Conservation (phyloP, 2,329 filamentous ascomycete genomes). For the Pseudocercospora ulei region DNA sequence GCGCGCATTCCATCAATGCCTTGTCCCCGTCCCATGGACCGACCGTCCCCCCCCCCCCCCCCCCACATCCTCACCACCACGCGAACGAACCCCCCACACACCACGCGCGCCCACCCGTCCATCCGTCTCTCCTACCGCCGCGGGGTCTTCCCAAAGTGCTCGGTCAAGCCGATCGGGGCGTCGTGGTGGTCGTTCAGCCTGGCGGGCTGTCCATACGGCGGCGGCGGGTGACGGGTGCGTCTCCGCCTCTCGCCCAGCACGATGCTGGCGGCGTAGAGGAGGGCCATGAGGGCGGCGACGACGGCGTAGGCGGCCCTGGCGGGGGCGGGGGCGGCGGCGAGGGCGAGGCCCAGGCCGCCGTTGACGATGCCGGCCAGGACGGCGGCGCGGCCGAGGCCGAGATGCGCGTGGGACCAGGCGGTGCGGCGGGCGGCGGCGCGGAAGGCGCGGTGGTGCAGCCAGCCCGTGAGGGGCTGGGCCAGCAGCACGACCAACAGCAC, state of each 20-base stretch:
- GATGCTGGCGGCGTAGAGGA: constrained; percentile 35
- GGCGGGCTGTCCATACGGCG: constrained; percentile 5
- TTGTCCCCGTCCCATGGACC: no score
- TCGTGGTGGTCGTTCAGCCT: constrained; percentile 1
- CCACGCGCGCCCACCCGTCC: no score
- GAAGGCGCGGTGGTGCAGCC: constrained; percentile 46
- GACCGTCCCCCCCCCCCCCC: no score
- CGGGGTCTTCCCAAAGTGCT: neutral
- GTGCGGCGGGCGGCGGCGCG: constrained; percentile 41
- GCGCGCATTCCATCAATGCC: no score
- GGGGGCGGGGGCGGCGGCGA: constrained; percentile 36
- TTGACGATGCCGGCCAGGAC: constrained; percentile 49
- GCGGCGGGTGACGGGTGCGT: constrained; percentile 11
- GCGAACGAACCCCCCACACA: no score
- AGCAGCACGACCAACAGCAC: constrained; percentile 45
- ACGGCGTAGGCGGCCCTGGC: constrained; percentile 39
- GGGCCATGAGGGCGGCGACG: constrained; percentile 42
- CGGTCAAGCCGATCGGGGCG: constrained; percentile 2
- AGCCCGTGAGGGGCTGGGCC: constrained; percentile 47
- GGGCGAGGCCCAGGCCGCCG: constrained; percentile 46
- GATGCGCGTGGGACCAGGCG: constrained; percentile 38
- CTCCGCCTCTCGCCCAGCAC: constrained; percentile 28
- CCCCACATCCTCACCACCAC: no score
- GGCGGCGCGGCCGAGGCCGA: constrained; percentile 32
- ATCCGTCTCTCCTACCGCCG: neutral